phyloP scores from a whole-genome alignment of 1,139 yeast species.

The Geotrichum bryndzae region DNA sequence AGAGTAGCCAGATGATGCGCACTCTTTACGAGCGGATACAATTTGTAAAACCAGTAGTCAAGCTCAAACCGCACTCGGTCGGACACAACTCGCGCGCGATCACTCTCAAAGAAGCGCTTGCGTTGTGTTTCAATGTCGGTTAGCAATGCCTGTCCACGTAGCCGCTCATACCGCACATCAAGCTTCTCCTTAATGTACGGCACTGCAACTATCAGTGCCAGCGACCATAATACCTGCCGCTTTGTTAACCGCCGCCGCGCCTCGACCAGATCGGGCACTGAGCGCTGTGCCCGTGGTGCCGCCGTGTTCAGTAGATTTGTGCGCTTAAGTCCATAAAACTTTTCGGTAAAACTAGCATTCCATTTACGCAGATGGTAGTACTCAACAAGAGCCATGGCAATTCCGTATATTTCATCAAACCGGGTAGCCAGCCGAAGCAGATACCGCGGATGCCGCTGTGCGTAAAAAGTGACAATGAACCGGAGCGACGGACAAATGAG shows the following conservation, averaged over 20 bases:
- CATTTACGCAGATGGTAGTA: conserved; percentile 64
- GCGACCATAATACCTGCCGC: conserved; percentile 52
- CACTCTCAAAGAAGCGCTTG: conserved; percentile 28
- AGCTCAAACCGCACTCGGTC: conserved; percentile 28
- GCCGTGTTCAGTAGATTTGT: conserved; percentile 35
- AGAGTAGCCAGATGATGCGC: conserved; percentile 47
- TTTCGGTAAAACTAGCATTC: conserved; percentile 87
- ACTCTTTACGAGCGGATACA: conserved; percentile 58
- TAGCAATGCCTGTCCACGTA: conserved; percentile 55
- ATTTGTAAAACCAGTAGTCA: conserved; percentile 47
- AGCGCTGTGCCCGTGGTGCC: conserved; percentile 27
- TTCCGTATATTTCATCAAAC: conserved; percentile 70
- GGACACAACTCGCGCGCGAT: conserved; percentile 18
- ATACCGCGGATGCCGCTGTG: conserved; percentile 69
- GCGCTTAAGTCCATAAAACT: conserved; percentile 83
- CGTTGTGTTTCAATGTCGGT: conserved; percentile 40
- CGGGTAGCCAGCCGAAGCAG: conserved; percentile 56
- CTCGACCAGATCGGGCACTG: conserved; percentile 48
- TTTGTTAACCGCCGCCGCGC: conserved; percentile 49
- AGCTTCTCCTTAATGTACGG: conserved; percentile 69
- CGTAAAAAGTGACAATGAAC: conserved; percentile 74
- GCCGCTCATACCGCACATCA: conserved; percentile 56
- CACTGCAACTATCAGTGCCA: conserved; percentile 58
- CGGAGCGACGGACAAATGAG: conserved; percentile 78
- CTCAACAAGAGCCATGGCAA: conserved; percentile 63